Base-by-base conservation (phyloP, 2,329 filamentous ascomycete species). In the Fusarium nelsonii region DNA sequence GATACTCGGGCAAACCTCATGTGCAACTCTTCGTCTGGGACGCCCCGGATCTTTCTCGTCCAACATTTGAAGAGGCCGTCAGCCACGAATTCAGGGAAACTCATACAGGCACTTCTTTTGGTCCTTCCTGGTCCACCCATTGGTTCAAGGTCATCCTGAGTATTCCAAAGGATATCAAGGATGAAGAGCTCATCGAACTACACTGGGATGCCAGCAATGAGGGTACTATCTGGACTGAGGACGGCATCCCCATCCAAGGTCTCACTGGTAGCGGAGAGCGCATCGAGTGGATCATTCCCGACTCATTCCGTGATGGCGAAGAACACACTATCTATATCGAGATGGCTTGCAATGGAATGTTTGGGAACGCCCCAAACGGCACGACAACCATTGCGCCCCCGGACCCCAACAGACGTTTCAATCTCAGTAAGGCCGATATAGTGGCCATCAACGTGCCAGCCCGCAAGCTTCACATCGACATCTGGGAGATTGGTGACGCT, bases 281-380 rank as follows among this genome's bases (percentile, higher is more conserved):
- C 55, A 87, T 90, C 16, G 94, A 98, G 80, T 99, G 95, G 94
- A 89, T 97, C 63, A 84, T 99, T 44, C 95, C 96, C 10, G 84
- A 92, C 51, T 84, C 84, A 16, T 97, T 92, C 81, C 88, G 92
- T 65, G 92, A 97, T 78, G 94, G 93, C 54, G 90, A 95, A 77
- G 88, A 94, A 74, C 94, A 98, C 78, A 89, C 86, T 18, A 92
- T 99, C 74, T 99, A 97, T 79, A 91, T 99, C 69, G 96, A 99
- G 82, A 97, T 98, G 92, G 96, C 96, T 20, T 98, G 96, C 82
- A 99, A 99, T 79, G 90, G 91, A 79, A 98, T 98, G 94, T 98
- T 98, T 81, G 96, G 96, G 73, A 97, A 97, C 78, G 91, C 94
- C 0, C 86, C 91, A 0, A 91, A 91, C 20, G 93, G 93, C 28